A percentile compares a stretch with the other conserved stretches of the same genome.
phyloP scores from a whole-genome alignment of 2,329 filamentous ascomycete genomes.

The Cytospora chrysosperma region DNA sequence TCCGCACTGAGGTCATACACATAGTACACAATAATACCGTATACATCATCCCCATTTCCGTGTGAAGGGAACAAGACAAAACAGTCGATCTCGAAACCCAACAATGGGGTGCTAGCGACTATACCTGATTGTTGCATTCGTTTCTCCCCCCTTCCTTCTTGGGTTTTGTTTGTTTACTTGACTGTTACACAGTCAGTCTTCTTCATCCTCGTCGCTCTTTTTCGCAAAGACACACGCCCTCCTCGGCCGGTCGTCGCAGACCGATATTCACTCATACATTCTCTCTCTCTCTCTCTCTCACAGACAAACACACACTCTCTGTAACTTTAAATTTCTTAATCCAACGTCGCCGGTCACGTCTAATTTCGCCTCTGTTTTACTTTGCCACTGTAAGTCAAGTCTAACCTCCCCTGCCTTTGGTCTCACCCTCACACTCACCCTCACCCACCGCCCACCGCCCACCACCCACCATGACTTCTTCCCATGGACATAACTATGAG shows the following conservation, averaged over 20 bases:
- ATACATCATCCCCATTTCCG: too few relatives aligned
- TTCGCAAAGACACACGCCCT: neutral
- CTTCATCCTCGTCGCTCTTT: constrained; percentile 16
- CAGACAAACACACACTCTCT: too few relatives aligned
- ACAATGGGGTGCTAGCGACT: constrained; percentile 18
- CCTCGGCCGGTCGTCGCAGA: neutral
- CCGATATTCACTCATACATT: neutral
- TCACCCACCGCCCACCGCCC: too few relatives aligned
- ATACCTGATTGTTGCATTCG: constrained; percentile 3
- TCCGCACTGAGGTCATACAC: neutral
- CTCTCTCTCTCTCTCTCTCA: neutral
- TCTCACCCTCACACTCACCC: too few relatives aligned
- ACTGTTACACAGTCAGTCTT: neutral
- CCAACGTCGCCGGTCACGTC: neutral
- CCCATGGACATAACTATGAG: too few relatives aligned
- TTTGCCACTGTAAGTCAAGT: constrained; percentile 4
- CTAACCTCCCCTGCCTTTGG: neutral
- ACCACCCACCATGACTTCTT: too few relatives aligned
- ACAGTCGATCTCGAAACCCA: constrained; percentile 1
- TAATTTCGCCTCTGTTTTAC: constrained; percentile 5
- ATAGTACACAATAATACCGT: neutral
- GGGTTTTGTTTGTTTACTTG: constrained; percentile 4
- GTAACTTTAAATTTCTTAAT: neutral
- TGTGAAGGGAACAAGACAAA: neutral
- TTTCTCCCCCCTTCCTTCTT: neutral